Evolutionary conservation across 345 rosid species (phyloP).

Genomic region (Erucastrum elatum): DNA sequence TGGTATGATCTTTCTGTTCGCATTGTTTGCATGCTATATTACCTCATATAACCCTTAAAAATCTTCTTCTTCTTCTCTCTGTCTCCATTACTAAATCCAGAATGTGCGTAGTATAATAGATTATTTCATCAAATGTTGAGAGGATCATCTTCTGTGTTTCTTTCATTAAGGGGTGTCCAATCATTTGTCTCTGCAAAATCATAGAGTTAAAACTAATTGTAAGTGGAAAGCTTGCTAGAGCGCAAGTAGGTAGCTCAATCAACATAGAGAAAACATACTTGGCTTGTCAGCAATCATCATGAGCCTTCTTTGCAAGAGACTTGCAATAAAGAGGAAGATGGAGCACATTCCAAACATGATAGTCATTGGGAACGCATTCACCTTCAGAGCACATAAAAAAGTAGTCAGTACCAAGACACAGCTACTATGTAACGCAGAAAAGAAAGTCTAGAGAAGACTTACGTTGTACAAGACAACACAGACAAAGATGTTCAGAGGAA

Average conservation of each 20-base stretch:
- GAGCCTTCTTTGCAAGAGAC: slow-evolving; percentile 78
- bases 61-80: slow-evolving; percentile 3
- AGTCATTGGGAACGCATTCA: slow-evolving; percentile 86
- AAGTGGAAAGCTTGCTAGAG: not conserved
- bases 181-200: slow-evolving; percentile 61
- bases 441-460: slow-evolving; percentile 29
- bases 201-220: not conserved
- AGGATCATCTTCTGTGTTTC: slow-evolving; percentile 72
- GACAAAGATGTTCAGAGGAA: slow-evolving; percentile 94
- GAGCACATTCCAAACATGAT: slow-evolving; percentile 99
- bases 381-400: slow-evolving; percentile 46
- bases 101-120: slow-evolving; percentile 2
- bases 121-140: slow-evolving; percentile 51
- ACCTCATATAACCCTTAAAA: slow-evolving; percentile 17
- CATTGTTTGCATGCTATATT: slow-evolving; percentile 30
- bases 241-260: slow-evolving; percentile 10
- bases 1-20: slow-evolving; percentile 20
- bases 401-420: slow-evolving; percentile 17
- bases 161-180: slow-evolving; percentile 55
- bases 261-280: slow-evolving; percentile 53
- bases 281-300: slow-evolving; percentile 74
- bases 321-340: slow-evolving; percentile 91
- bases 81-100: slow-evolving; percentile 31
- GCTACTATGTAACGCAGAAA: not conserved
- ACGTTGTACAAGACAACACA: slow-evolving; percentile 93